These are phyloP conservation scores for Phytophthora boehmeriae DNA, from an alignment of 352 stramenopile genomes.

Conservation along the genomic window DNA sequence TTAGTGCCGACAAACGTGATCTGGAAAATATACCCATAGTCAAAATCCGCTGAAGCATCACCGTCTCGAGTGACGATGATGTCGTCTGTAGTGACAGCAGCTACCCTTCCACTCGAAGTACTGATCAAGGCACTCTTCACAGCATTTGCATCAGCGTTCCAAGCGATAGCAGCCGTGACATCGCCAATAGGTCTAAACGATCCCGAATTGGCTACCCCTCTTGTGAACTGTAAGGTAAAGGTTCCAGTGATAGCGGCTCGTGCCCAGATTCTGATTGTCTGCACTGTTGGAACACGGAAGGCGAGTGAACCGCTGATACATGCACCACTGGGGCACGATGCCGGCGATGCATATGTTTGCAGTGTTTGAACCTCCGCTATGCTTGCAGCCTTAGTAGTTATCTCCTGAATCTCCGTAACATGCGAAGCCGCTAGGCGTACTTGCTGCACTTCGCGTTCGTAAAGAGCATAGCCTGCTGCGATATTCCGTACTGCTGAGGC, in stretches of 20 bases:
- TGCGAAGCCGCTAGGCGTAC: slow-evolving; percentile 69
- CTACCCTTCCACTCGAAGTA: slow-evolving; percentile 17
- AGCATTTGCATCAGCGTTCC: slow-evolving; percentile 38
- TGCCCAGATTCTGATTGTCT: slow-evolving; percentile 69
- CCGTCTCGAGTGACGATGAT: slow-evolving; percentile 79
- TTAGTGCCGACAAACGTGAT: slow-evolving; percentile 80
- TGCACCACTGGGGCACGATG: slow-evolving; percentile 47
- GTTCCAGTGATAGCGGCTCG: slow-evolving; percentile 58
- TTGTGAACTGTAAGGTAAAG: slow-evolving; percentile 53
- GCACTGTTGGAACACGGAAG: slow-evolving; percentile 73
- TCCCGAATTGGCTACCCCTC: slow-evolving; percentile 33
- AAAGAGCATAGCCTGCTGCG: slow-evolving; percentile 60
- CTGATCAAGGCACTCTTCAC: slow-evolving; percentile 39
- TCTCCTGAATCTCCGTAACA: slow-evolving; percentile 70
- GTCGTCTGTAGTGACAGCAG: slow-evolving; percentile 44
- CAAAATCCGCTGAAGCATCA: slow-evolving; percentile 56
- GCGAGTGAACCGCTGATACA: slow-evolving; percentile 66
- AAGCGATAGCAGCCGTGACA: slow-evolving; percentile 39
- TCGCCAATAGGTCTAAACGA: slow-evolving; percentile 34
- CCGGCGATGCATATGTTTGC: slow-evolving; percentile 47
- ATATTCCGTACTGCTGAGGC: slow-evolving; percentile 57
- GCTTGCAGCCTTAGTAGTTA: slow-evolving; percentile 61
- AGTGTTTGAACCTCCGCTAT: slow-evolving; percentile 82
- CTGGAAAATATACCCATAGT: slow-evolving; percentile 71
- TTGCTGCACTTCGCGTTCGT: slow-evolving; percentile 69